Evolutionary conservation across 306 rosid genomes (phyloP).

Genomic region (Echinosophora koreensis): DNA sequence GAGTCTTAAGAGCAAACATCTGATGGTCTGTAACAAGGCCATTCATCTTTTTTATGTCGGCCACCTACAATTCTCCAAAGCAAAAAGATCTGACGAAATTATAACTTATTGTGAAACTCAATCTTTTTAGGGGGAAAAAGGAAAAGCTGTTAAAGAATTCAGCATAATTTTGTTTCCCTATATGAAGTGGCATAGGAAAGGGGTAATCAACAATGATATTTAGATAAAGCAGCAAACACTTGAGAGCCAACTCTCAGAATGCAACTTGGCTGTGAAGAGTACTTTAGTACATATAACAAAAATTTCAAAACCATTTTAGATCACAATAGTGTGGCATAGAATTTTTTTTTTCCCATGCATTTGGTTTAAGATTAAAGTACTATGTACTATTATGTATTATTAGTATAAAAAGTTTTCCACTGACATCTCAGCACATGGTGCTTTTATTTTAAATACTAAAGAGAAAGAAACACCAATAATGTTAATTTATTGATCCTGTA

Average conservation of each 20-base stretch:
- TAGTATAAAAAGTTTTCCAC: too few species aligned
- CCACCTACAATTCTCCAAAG: constrained; percentile 56
- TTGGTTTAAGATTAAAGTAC: not conserved
- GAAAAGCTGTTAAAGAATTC: not conserved
- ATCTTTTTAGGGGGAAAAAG: too few species aligned
- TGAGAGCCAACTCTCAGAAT: not conserved
- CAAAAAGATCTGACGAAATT: not conserved
- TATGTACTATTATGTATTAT: too few species aligned
- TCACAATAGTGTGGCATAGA: not conserved
- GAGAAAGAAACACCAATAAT: too few species aligned
- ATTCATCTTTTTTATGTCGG: constrained; percentile 78
- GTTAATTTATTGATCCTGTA: too few species aligned
- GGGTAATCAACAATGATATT: not conserved
- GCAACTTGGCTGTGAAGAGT: not conserved
- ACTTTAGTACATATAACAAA: not conserved
- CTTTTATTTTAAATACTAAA: too few species aligned
- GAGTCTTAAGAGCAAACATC: constrained; percentile 83
- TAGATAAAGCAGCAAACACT: not conserved
- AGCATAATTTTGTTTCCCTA: not conserved
- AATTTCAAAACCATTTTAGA: not conserved
- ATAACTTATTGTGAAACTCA: not conserved
- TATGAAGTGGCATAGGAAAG: not conserved
- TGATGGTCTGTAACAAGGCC: constrained; percentile 81
- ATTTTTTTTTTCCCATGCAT: not conserved
- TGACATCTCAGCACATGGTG: too few species aligned